A percentile compares a stretch with the other conserved stretches of the same genome.
These are phyloP conservation scores for Panellus pusillus DNA, from an alignment of 768 basidiomycete genomes.

Conservation along the genomic window DNA sequence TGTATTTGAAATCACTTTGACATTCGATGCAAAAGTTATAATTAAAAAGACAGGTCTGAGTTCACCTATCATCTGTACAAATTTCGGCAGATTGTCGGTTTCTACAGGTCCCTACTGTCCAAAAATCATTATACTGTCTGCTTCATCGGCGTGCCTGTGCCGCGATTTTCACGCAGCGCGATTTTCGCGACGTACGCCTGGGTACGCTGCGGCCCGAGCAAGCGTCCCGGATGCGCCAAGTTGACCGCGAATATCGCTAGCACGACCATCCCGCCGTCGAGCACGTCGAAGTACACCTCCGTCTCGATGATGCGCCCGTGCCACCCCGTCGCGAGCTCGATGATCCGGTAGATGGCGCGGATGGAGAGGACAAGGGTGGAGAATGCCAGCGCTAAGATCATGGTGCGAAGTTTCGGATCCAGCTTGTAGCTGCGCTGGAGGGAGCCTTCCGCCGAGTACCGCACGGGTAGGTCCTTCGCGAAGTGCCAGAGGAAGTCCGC, in stretches of 20 bases:
- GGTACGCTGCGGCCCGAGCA: slow-evolving; percentile 1
- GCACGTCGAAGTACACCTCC: slow-evolving; percentile 44
- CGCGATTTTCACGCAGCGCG: not conserved
- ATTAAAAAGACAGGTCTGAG: no score
- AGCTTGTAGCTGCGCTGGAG: not conserved
- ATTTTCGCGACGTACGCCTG: not conserved
- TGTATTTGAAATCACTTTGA: no score
- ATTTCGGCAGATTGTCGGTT: no score
- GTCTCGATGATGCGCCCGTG: slow-evolving; percentile 48
- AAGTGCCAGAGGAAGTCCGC: slow-evolving; percentile 50
- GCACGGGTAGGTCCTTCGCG: slow-evolving; percentile 33
- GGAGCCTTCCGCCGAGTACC: not conserved
- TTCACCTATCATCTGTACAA: no score
- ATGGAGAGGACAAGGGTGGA: slow-evolving; percentile 46
- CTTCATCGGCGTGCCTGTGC: not conserved
- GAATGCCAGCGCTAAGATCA: slow-evolving; percentile 38
- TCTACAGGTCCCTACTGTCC: no score
- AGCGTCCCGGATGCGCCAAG: slow-evolving; percentile 40
- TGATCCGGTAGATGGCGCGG: slow-evolving; percentile 54
- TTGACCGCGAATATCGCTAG: slow-evolving; percentile 44
- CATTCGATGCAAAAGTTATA: no score
- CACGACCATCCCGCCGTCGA: slow-evolving; percentile 47
- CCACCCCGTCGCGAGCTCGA: slow-evolving; percentile 55
- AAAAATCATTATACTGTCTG: not conserved
- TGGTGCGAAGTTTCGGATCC: slow-evolving; percentile 11